phyloP scores from a whole-genome alignment of 305 asterid genomes.

The Fraxinus velutina region DNA sequence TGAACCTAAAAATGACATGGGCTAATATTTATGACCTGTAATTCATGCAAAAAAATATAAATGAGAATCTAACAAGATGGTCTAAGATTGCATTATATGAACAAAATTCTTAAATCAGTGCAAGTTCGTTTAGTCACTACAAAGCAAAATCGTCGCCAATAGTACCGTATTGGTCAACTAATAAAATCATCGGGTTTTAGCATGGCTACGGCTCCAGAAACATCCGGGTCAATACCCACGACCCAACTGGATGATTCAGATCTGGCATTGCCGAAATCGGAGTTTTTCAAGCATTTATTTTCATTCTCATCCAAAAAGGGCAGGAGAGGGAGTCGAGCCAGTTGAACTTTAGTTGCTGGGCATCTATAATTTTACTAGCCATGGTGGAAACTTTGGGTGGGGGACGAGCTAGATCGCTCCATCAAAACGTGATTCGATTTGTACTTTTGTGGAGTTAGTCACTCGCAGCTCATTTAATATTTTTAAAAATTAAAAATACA shows the following conservation, averaged over 20 bases:
- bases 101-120: neutral
- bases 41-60: neutral
- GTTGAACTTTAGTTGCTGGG: constrained; percentile 51
- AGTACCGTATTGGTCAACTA: neutral
- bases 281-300: constrained; percentile 13
- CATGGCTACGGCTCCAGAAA: constrained; percentile 80
- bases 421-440: too few species aligned
- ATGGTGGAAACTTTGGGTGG: constrained; percentile 28
- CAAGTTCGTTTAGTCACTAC: too few species aligned
- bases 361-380: constrained; percentile 38
- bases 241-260: constrained; percentile 50
- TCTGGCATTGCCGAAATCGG: constrained; percentile 29
- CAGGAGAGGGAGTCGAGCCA: constrained; percentile 74
- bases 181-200: constrained; percentile 58
- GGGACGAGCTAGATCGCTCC: too few species aligned
- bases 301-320: constrained; percentile 39
- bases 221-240: constrained; percentile 84
- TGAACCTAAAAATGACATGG: neutral
- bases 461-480: too few species aligned
- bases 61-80: constrained; percentile 2
- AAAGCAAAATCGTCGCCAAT: neutral
- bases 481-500: too few species aligned
- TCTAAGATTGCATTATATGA: neutral
- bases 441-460: too few species aligned
- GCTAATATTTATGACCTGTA: neutral